These are phyloP conservation scores for Megacollybia marginata DNA, from an alignment of 768 basidiomycete species.

Conservation along the genomic window DNA sequence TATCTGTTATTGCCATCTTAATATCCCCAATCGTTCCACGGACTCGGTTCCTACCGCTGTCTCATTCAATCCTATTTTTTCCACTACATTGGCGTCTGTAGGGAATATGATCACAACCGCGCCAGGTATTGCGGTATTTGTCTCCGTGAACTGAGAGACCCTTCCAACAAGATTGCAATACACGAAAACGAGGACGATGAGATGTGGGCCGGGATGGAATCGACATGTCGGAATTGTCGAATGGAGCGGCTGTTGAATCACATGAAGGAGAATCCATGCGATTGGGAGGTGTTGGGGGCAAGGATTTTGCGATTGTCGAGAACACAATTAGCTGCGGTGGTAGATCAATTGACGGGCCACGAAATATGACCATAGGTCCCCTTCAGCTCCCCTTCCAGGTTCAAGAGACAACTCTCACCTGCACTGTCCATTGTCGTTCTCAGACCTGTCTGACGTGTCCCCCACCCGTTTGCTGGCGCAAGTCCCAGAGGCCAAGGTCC, in stretches of 20 bases:
- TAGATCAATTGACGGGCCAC: conserved; percentile 55
- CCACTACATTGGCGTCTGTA: conserved; percentile 45
- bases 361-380: conserved; percentile 36
- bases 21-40: conserved; percentile 46
- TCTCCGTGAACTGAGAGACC: conserved; percentile 47
- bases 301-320: conserved; percentile 51
- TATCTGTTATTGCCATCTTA: too few relatives aligned
- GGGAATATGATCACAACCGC: conserved; percentile 52
- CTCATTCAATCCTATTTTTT: conserved; percentile 32
- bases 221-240: conserved; percentile 65
- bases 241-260: conserved; percentile 59
- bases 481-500: too few relatives aligned
- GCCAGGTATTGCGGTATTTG: conserved; percentile 60
- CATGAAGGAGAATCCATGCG: conserved; percentile 37
- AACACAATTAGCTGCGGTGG: conserved; percentile 63
- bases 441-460: too few relatives aligned
- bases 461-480: too few relatives aligned
- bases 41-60: conserved; percentile 47
- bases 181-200: conserved; percentile 70
- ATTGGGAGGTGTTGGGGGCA: conserved; percentile 53
- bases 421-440: too few relatives aligned
- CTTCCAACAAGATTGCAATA: conserved; percentile 32
- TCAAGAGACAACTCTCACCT: too few relatives aligned
- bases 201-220: conserved; percentile 54
- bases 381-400: too few relatives aligned